These are phyloP conservation scores for Tinospora cordifolia DNA, from an alignment of 164 flowering plant genomes.

Conservation along the genomic window DNA sequence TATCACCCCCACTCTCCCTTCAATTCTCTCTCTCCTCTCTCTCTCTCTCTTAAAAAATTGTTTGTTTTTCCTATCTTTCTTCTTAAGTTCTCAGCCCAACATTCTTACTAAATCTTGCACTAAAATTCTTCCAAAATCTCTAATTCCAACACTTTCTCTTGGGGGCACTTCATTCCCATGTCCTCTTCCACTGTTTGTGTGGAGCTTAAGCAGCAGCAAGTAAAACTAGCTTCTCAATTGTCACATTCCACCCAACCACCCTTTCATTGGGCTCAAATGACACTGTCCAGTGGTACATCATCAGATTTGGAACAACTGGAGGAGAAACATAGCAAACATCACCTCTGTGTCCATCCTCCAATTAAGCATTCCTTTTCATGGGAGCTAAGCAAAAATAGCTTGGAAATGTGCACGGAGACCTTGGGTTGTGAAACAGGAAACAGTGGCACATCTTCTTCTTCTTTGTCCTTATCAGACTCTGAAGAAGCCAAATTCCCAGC, in stretches of 20 bases:
- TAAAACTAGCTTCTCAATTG: constrained; percentile 19
- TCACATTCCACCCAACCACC: constrained; percentile 9
- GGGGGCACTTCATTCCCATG: constrained; percentile 16
- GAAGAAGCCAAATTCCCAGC: constrained; percentile 6
- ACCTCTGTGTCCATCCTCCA: constrained; percentile 46
- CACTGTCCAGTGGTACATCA: not conserved
- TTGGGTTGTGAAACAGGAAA: constrained; percentile 65
- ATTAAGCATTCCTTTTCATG: constrained; percentile 32
- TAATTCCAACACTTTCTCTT: not conserved
- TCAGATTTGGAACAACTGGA: not conserved
- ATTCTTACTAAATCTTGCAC: not conserved
- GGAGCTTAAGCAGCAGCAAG: constrained; percentile 26
- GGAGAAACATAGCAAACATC: constrained; percentile 11
- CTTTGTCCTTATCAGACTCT: constrained; percentile 17
- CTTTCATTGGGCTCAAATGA: not conserved
- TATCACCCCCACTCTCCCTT: not conserved
- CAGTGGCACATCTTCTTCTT: constrained; percentile 16
- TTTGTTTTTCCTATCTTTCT: too few relatives aligned
- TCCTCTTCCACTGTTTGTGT: constrained; percentile 34
- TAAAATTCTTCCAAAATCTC: not conserved
- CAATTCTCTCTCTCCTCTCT: not conserved
- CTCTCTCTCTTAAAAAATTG: not conserved
- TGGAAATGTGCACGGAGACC: constrained; percentile 72
- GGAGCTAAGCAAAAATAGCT: constrained; percentile 42
- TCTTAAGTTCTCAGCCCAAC: too few relatives aligned